Percentiles rank a stretch among this genome's conserved stretches.
Conservation (phyloP, 768 basidiomycete genomes). For the Dacryopinax primogenitus region DNA sequence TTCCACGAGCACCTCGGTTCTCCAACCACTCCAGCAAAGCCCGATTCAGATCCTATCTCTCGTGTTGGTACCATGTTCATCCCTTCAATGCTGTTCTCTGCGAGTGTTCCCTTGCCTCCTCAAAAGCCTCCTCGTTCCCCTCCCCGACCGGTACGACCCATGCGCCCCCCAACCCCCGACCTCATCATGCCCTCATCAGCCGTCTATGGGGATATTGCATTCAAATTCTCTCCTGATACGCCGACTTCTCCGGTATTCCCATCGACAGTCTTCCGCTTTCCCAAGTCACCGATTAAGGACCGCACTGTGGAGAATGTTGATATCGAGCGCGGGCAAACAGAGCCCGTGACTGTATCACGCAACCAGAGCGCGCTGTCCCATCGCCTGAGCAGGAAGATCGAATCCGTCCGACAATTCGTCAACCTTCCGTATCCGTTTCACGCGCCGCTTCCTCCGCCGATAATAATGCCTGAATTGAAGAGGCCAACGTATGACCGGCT, state of each 20-base stretch:
- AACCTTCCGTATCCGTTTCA: conserved; percentile 2
- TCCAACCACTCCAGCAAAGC: not conserved
- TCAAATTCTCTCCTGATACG: not conserved
- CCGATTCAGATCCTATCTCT: not conserved
- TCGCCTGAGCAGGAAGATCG: conserved; percentile 3
- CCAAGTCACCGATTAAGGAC: not conserved
- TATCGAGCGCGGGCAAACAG: not conserved
- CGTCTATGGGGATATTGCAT: not conserved
- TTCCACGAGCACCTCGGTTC: not conserved
- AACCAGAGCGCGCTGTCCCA: not conserved
- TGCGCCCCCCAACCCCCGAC: not conserved
- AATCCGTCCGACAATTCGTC: not conserved
- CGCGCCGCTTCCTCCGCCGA: not conserved
- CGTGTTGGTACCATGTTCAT: not conserved
- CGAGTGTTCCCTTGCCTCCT: not conserved
- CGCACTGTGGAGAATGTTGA: not conserved
- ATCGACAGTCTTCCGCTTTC: not conserved
- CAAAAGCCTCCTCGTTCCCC: not conserved
- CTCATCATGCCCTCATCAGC: not conserved
- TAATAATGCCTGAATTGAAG: not conserved
- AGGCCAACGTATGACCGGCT: not conserved
- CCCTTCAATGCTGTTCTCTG: not conserved
- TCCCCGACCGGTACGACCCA: not conserved
- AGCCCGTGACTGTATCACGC: not conserved
- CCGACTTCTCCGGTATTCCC: conserved; percentile 1